phyloP scores from a whole-genome alignment of 768 basidiomycete species.

The Daedaleopsis sinensis region DNA sequence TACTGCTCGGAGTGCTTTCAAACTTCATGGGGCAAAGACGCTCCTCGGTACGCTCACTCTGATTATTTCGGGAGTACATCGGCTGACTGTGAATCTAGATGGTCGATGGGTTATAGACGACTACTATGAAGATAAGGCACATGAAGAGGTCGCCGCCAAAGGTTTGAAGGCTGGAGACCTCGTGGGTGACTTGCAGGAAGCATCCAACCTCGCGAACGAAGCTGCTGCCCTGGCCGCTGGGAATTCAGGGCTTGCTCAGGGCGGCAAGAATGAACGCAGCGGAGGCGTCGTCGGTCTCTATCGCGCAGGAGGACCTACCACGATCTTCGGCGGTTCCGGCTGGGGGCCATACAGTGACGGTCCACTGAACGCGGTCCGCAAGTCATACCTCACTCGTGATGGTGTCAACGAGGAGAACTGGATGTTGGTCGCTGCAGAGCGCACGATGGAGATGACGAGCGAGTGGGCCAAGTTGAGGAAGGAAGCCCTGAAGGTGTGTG shows the following conservation, averaged over 20 bases:
- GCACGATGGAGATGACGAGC: conserved; percentile 62
- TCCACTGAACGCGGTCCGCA: conserved; percentile 81
- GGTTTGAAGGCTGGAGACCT: conserved; percentile 82
- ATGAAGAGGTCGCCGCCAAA: conserved; percentile 75
- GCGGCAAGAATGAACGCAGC: conserved; percentile 53
- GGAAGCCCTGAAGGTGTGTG: conserved; percentile 54
- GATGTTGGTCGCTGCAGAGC: conserved; percentile 81
- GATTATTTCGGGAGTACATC: conserved; percentile 2
- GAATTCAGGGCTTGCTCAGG: conserved; percentile 34
- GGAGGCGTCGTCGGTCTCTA: conserved; percentile 72
- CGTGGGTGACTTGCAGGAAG: conserved; percentile 83
- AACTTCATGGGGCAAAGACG: conserved; percentile 92
- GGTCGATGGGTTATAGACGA: conserved; percentile 94
- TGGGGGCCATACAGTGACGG: conserved; percentile 90
- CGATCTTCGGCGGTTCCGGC: conserved; percentile 84
- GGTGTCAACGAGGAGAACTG: conserved; percentile 89
- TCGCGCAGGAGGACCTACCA: conserved; percentile 90
- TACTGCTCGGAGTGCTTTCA: conserved; percentile 90
- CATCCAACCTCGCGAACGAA: conserved; percentile 53
- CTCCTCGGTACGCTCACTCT: conserved; percentile 63
- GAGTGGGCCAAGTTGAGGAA: conserved; percentile 64
- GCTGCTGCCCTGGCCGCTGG: conserved; percentile 44
- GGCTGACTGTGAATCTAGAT: conserved; percentile 47
- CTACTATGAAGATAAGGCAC: conserved; percentile 88
- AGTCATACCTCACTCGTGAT: conserved; percentile 75